A percentile compares a stretch with the other conserved stretches of the same genome.
phyloP scores from a whole-genome alignment of 306 rosid genomes.

The Lathyrus oleraceus region DNA sequence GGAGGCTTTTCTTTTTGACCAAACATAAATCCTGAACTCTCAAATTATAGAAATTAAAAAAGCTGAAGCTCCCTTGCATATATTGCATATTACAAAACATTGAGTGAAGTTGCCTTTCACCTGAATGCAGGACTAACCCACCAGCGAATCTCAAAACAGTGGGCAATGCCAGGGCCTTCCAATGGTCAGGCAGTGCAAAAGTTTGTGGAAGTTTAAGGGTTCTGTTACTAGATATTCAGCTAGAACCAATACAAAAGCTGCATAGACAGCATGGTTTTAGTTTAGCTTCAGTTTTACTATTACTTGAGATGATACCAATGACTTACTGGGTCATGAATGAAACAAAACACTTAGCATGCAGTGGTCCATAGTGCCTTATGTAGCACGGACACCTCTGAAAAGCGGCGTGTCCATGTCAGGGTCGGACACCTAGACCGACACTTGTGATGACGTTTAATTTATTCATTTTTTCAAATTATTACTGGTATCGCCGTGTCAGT shows the following conservation, averaged over 20 bases:
- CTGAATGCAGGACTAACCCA: constrained; percentile 8
- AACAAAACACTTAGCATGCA: constrained; percentile 10
- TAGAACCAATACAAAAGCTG: background rate
- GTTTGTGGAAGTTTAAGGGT: background rate
- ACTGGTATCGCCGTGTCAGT: too few species aligned
- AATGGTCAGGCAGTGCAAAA: background rate
- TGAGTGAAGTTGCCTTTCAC: constrained; percentile 4
- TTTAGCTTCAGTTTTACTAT: background rate
- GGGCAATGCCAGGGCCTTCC: background rate
- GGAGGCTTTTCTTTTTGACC: constrained; percentile 7
- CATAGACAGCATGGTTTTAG: background rate
- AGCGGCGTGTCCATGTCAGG: too few species aligned
- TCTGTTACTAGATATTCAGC: background rate
- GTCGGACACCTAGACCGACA: too few species aligned
- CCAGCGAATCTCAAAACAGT: background rate
- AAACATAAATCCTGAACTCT: constrained; percentile 5
- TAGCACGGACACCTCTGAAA: too few species aligned
- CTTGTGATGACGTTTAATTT: too few species aligned
- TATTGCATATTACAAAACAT: background rate
- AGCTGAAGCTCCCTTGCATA: constrained; percentile 10
- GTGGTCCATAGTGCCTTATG: background rate
- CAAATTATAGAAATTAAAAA: constrained; percentile 13
- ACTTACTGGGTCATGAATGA: background rate
- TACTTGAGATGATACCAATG: constrained; percentile 7
- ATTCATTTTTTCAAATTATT: too few species aligned